Conservation (phyloP, 2,329 filamentous ascomycete genomes). For the Xylaria sp. region DNA sequence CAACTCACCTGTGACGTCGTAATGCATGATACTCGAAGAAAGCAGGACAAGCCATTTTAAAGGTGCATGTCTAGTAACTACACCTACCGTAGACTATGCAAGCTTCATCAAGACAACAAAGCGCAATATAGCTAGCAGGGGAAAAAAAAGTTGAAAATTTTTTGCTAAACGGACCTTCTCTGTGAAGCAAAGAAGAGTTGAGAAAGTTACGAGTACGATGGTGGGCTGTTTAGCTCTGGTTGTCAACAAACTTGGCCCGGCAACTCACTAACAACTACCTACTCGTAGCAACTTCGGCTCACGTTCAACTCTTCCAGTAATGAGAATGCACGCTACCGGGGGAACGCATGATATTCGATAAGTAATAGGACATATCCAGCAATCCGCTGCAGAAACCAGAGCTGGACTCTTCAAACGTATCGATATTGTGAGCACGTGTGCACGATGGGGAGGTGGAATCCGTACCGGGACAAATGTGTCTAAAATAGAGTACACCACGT, state of each 20-base stretch:
- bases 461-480: neutral
- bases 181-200: neutral
- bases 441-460: neutral
- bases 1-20: conserved; percentile 19
- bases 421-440: neutral
- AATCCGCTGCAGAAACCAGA: neutral
- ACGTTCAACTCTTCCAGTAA: neutral
- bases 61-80: neutral
- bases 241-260: neutral
- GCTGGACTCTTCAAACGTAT: neutral
- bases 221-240: neutral
- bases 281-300: neutral
- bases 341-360: neutral
- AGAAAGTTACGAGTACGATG: neutral
- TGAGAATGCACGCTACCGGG: neutral
- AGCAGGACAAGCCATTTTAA: neutral
- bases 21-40: conserved; percentile 7
- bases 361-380: neutral
- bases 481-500: neutral
- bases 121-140: neutral
- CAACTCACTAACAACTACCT: neutral
- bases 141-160: neutral
- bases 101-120: neutral
- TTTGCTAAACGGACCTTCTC: neutral
- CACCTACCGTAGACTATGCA: neutral